These are phyloP conservation scores for Chalaropsis ovoidea DNA, from an alignment of 2,329 filamentous ascomycete genomes.

Conservation along the genomic window DNA sequence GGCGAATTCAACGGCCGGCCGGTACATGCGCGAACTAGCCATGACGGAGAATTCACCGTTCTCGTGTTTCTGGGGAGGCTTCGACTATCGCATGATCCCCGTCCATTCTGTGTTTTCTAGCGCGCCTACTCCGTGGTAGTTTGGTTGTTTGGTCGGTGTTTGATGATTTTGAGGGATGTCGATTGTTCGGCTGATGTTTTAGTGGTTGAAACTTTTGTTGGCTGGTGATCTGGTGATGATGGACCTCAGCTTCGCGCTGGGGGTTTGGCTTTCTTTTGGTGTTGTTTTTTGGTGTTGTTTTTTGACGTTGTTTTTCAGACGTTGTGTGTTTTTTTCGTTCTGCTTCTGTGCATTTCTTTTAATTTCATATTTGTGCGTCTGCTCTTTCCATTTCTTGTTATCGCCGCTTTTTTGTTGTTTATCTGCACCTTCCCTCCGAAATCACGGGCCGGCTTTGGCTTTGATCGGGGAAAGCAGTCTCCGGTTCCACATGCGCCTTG, in stretches of 20 bases:
- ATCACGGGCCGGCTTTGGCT: too few relatives aligned
- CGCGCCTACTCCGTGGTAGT: not conserved
- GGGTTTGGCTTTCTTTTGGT: not conserved
- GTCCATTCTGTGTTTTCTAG: not conserved
- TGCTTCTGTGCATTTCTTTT: not conserved
- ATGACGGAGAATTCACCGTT: slow-evolving; percentile 3
- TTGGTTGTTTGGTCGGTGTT: not conserved
- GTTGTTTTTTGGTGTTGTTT: not conserved
- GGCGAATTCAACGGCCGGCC: not conserved
- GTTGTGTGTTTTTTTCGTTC: too few relatives aligned
- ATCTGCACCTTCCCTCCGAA: too few relatives aligned
- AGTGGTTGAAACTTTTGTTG: too few relatives aligned
- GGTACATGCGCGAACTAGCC: slow-evolving; percentile 4
- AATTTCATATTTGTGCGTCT: not conserved
- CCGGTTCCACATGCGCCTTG: not conserved
- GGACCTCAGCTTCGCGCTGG: too few relatives aligned
- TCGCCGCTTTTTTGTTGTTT: too few relatives aligned
- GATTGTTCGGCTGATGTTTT: not conserved
- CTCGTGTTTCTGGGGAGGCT: not conserved
- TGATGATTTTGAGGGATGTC: not conserved
- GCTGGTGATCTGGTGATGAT: too few relatives aligned
- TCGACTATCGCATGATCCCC: not conserved
- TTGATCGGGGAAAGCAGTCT: too few relatives aligned
- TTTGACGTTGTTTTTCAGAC: not conserved
- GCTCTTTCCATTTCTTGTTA: too few relatives aligned